phyloP scores from a whole-genome alignment of 257 asterid species.

The Gentiana straminea region DNA sequence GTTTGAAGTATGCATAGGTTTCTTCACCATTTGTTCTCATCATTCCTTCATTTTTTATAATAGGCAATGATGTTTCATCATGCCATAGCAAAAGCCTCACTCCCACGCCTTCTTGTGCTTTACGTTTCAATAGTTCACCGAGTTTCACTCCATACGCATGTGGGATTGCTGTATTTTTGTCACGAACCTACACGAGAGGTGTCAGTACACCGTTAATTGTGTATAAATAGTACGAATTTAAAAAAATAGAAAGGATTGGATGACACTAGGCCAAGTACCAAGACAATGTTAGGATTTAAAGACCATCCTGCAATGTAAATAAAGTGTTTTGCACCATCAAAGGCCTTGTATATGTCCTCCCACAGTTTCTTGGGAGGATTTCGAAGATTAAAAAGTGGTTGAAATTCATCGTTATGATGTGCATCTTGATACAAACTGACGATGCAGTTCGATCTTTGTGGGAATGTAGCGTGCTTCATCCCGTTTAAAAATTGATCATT shows the following conservation, averaged over 20 bases:
- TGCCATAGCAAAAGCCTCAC: conserved; percentile 82
- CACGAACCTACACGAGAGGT: conserved; percentile 47
- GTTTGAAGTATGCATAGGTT: conserved; percentile 54
- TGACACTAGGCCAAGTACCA: conserved; percentile 30
- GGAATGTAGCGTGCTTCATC: conserved; percentile 51
- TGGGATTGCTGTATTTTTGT: conserved; percentile 45
- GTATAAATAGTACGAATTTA: no score
- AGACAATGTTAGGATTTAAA: conserved; percentile 50
- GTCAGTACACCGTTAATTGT: no score
- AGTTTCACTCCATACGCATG: conserved; percentile 75
- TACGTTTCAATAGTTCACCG: conserved; percentile 61
- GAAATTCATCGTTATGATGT: conserved; percentile 44
- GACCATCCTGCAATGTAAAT: conserved; percentile 88
- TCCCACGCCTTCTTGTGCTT: conserved; percentile 81
- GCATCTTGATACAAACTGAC: conserved; percentile 79
- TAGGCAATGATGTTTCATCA: conserved; percentile 73
- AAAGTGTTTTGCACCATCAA: conserved; percentile 76
- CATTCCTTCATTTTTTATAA: conserved; percentile 71
- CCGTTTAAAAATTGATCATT: conserved; percentile 45
- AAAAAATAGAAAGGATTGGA: neutral
- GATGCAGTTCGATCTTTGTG: conserved; percentile 50
- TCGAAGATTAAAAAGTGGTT: conserved; percentile 34
- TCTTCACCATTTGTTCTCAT: conserved; percentile 88
- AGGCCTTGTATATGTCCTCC: conserved; percentile 76
- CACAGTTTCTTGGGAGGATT: conserved; percentile 47